Evolutionary conservation across 2,329 filamentous ascomycete species (phyloP).

Genomic region (Cytospora schulzeri): DNA sequence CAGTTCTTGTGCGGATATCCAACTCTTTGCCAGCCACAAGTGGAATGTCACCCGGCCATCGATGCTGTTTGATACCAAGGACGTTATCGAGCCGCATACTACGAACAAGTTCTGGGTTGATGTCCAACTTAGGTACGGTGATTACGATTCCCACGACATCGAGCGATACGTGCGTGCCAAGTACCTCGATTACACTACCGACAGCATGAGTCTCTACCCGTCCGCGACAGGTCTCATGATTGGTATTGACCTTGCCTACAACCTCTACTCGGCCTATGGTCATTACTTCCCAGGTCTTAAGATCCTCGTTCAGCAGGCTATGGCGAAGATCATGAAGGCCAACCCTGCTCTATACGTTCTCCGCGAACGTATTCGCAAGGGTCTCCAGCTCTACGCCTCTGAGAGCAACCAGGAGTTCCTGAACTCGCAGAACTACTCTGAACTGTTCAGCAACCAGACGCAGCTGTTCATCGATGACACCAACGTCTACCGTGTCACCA

Average conservation of each 20-base stretch:
- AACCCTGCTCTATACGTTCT: constrained; percentile 96
- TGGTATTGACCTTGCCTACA: constrained; percentile 95
- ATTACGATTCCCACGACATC: constrained; percentile 99
- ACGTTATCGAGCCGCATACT: constrained; percentile 87
- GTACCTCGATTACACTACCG: constrained; percentile 97
- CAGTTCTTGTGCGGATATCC: constrained; percentile 95
- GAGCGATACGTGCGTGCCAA: constrained; percentile 97
- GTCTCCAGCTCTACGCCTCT: constrained; percentile 94
- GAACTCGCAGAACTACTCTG: constrained; percentile 99
- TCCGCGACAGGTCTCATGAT: constrained; percentile 97
- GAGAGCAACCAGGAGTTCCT: constrained; percentile 99
- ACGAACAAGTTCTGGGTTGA: constrained; percentile 99
- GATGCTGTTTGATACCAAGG: constrained; percentile 92
- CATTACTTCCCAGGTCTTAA: constrained; percentile 99
- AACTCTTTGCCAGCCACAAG: constrained; percentile 96
- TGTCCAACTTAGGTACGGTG: constrained; percentile 92
- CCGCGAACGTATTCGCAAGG: constrained; percentile 96
- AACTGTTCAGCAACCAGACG: constrained; percentile 98
- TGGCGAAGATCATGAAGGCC: constrained; percentile 99
- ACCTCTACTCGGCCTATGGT: constrained; percentile 95
- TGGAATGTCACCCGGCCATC: constrained; percentile 98
- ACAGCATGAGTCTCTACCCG: constrained; percentile 98
- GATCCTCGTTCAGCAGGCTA: constrained; percentile 92
- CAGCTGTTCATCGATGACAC: constrained; percentile 99
- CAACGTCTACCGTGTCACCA: constrained; percentile 98